Evolutionary conservation across 176 grass and related monocot genomes (phyloP).

Genomic region (Raddia distichophylla): DNA sequence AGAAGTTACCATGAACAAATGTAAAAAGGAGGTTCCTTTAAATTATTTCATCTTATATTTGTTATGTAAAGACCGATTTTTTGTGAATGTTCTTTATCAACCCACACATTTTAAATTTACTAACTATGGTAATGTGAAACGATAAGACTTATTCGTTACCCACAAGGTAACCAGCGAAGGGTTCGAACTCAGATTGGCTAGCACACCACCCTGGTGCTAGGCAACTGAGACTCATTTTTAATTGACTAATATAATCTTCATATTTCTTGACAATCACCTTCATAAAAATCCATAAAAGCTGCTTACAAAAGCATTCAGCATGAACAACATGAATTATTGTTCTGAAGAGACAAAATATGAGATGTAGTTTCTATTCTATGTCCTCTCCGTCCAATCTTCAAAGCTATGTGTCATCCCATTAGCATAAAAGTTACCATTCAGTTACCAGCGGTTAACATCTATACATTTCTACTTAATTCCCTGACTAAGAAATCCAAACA

Average conservation of each 20-base stretch:
- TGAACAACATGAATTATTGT: conserved; percentile 8
- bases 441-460: background rate
- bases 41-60: conserved; percentile 18
- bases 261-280: conserved; percentile 5
- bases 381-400: background rate
- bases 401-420: conserved; percentile 9
- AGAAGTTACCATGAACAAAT: conserved; percentile 29
- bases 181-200: too few relatives aligned
- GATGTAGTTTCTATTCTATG: background rate
- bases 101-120: background rate
- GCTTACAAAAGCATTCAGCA: conserved; percentile 2
- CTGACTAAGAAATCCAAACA: conserved; percentile 18
- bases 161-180: too few relatives aligned
- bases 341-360: background rate
- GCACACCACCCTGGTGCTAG: too few relatives aligned
- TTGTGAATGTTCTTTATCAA: background rate
- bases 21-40: conserved; percentile 17
- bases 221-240: background rate
- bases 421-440: background rate
- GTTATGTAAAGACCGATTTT: background rate
- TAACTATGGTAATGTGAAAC: background rate
- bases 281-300: background rate
- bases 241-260: background rate
- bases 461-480: conserved; percentile 25
- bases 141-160: too few relatives aligned